A percentile compares a stretch with the other conserved stretches of the same genome.
Conservation (phyloP, 768 basidiomycete genomes). For the Lactifluus pinguis region DNA sequence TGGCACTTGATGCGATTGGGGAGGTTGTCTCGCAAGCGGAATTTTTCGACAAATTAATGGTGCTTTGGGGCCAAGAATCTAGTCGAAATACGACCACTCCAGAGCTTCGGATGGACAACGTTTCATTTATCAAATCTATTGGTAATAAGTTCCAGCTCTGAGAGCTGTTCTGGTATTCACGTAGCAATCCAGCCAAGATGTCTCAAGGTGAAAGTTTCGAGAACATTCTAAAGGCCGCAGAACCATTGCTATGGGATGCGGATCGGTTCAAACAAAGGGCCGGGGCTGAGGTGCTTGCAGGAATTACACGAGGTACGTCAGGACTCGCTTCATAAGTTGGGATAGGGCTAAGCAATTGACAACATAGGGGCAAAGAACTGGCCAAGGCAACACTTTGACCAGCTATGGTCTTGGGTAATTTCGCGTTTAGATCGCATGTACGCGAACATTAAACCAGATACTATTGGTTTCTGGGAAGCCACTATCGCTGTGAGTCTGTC, state of each 20-base stretch:
- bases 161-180: conserved; percentile 5
- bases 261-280: conserved; percentile 86
- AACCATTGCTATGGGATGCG: conserved; percentile 50
- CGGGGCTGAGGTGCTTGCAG: conserved; percentile 63
- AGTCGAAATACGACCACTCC: conserved; percentile 41
- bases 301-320: conserved; percentile 58
- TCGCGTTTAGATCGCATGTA: conserved; percentile 55
- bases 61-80: conserved; percentile 78
- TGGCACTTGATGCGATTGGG: conserved; percentile 44
- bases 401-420: conserved; percentile 67
- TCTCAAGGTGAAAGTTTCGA: conserved; percentile 47
- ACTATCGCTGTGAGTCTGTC: conserved; percentile 43
- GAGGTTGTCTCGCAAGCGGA: conserved; percentile 36
- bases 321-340: neutral
- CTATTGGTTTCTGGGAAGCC: conserved; percentile 64
- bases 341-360: conserved; percentile 7
- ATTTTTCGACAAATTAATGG: conserved; percentile 53
- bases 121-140: conserved; percentile 40
- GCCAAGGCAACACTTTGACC: conserved; percentile 42
- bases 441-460: conserved; percentile 77
- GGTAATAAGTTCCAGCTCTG: conserved; percentile 28
- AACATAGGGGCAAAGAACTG: conserved; percentile 75
- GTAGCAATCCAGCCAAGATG: conserved; percentile 48
- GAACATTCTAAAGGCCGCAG: conserved; percentile 43
- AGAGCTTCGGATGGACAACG: conserved; percentile 49